These are phyloP conservation scores for Diutina mesorugosa DNA, from an alignment of 1,139 yeast species.

Conservation along the genomic window DNA sequence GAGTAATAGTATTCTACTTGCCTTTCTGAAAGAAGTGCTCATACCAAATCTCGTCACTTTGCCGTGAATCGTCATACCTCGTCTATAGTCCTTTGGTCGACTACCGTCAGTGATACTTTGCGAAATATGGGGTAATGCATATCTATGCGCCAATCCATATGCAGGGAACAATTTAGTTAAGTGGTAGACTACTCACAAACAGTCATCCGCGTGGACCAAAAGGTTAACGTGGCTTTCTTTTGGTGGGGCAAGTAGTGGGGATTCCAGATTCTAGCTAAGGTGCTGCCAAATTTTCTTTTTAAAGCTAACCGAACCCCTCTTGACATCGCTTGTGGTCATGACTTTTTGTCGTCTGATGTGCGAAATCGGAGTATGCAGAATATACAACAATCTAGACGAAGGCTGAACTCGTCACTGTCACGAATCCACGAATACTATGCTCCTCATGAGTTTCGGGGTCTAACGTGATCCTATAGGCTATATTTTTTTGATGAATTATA, in stretches of 20 bases:
- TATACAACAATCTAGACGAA: no score
- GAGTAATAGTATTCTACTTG: no score
- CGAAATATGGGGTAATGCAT: conserved; percentile 1
- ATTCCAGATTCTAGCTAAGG: not conserved
- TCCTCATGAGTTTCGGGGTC: no score
- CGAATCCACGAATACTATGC: no score
- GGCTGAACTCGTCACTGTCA: no score
- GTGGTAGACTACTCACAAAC: not conserved
- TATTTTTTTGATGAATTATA: no score
- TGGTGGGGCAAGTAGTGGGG: not conserved
- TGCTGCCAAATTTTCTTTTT: not conserved
- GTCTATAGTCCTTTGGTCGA: not conserved
- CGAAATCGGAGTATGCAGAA: not conserved
- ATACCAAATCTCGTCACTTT: not conserved
- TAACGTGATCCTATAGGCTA: no score
- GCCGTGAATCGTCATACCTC: not conserved
- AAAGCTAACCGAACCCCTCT: not conserved
- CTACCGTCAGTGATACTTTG: not conserved
- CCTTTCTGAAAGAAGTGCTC: no score
- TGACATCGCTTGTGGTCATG: not conserved
- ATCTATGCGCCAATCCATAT: not conserved
- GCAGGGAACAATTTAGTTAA: not conserved
- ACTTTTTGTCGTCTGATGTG: not conserved
- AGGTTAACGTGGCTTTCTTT: not conserved
- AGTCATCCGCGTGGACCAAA: not conserved